Percentiles rank a stretch among this genome's conserved stretches.
Conservation (phyloP, 2,329 filamentous ascomycete genomes). For the Emergomyces africanus region DNA sequence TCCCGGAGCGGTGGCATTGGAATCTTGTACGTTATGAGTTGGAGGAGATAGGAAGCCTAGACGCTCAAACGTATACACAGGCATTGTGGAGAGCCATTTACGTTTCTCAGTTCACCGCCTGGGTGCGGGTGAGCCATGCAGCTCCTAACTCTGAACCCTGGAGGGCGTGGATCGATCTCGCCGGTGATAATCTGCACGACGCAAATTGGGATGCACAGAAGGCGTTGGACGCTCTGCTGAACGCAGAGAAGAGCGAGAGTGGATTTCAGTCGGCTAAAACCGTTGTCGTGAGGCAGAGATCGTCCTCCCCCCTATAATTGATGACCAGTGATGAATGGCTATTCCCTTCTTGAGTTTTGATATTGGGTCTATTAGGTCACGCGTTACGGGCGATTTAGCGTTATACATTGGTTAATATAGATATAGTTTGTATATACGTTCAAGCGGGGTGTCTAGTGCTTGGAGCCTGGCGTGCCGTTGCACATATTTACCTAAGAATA, state of each 20-base stretch:
- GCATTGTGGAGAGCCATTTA: slow-evolving; percentile 49
- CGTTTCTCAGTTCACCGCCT: slow-evolving; percentile 40
- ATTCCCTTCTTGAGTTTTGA: neutral
- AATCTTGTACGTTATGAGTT: slow-evolving; percentile 42
- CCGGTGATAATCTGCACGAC: slow-evolving; percentile 9
- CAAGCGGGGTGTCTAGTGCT: neutral
- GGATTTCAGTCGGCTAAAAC: neutral
- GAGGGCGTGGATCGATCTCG: slow-evolving; percentile 38
- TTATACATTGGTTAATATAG: neutral
- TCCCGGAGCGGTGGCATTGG: slow-evolving; percentile 41
- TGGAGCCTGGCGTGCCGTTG: neutral
- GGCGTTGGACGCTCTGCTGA: neutral
- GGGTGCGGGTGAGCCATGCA: slow-evolving; percentile 41
- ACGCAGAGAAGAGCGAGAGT: slow-evolving; percentile 1
- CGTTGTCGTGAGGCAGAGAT: neutral
- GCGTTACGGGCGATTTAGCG: neutral
- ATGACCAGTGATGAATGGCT: neutral
- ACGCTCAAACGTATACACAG: slow-evolving; percentile 38
- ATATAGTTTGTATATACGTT: neutral
- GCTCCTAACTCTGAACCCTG: slow-evolving; percentile 42
- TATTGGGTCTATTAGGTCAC: neutral
- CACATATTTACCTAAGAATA: neutral
- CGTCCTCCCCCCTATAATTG: neutral
- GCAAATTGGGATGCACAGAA: slow-evolving; percentile 7
- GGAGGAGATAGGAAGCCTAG: slow-evolving; percentile 33